Evolutionary conservation across 495 filamentous ascomycete species (phyloP), one percentile per base, ranked within the genome.

Genomic region (Aspergillus homomorphus): DNA sequence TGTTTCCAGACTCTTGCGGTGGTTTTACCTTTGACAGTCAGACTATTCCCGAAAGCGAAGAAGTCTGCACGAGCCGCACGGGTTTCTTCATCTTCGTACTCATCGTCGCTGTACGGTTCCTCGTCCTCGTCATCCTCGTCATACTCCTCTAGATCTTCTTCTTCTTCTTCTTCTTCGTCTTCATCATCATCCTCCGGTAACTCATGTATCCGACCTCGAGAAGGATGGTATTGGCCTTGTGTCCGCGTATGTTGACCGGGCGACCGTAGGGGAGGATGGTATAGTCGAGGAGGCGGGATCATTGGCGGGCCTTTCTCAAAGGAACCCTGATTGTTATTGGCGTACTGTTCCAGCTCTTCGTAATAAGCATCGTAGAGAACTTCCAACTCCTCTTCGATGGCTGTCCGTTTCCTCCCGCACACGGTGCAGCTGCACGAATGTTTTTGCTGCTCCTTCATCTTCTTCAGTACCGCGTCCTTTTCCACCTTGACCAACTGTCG

Each of bases 371-470:
- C 95, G 70, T 99, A 99, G 15, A 99, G 81, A n/a, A 95, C 92
- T 70, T 99, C 94, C 14, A 99, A 78, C 71, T 99, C 95, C 72
- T 99, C 94, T 72, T 99, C 94, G 65, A 99, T 99, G 9, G 94
- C 94, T 8, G 89, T 96, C 46, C 94, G 85, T 74, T 98, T 99
- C 61, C 94, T 84, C 51, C 94, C 94, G 76, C 94, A 99, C 42
- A 98, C 92, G 6, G 90, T 96, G 66, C 94, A 99, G 67, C 92
- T 96, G 75, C 94, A 99, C 3, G 94, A 98, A 68, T 98, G 94
- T 73, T 97, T 98, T 71, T 99, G 94, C 74, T 99, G 94, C 71
- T 99, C 95, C 76, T 99, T 98, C 94, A 99, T 99, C 76, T 99
- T 99, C 63, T 89, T 89, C 53, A 99, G 74, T 1, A 99, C 94